These are phyloP conservation scores for Testicularia cyperi DNA, from an alignment of 1,284 basidiomycete genomes.

Conservation along the genomic window DNA sequence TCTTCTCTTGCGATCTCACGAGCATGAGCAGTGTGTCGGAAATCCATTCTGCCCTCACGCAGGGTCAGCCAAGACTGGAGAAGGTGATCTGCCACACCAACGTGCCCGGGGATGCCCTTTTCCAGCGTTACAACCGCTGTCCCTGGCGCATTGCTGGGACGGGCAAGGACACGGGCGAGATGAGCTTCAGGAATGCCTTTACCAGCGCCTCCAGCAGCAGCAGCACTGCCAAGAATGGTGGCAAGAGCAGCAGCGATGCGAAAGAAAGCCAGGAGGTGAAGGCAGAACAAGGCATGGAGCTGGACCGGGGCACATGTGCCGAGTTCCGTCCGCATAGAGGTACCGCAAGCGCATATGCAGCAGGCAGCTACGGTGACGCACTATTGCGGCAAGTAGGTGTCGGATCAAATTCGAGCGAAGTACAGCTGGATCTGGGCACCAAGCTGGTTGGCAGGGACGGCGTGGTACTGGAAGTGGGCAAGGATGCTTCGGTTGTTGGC, in stretches of 20 bases:
- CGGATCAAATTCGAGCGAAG: slow-evolving; percentile 2
- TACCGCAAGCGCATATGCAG: too few relatives aligned
- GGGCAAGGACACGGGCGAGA: too few relatives aligned
- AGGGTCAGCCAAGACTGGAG: slow-evolving; percentile 27
- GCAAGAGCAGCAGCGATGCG: too few relatives aligned
- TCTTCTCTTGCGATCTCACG: slow-evolving; percentile 19
- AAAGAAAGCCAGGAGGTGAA: too few relatives aligned
- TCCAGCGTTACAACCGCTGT: slow-evolving; percentile 37
- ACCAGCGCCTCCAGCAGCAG: neutral
- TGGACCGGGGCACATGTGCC: slow-evolving; percentile 32
- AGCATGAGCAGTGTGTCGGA: slow-evolving; percentile 16
- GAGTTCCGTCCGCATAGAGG: slow-evolving; percentile 12
- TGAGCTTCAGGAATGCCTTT: too few relatives aligned
- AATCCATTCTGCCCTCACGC: slow-evolving; percentile 8
- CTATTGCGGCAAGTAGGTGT: too few relatives aligned
- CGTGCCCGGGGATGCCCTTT: slow-evolving; percentile 33
- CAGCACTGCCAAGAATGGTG: slow-evolving; percentile 10
- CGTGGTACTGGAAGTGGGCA: slow-evolving; percentile 31
- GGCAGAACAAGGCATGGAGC: slow-evolving; percentile 42
- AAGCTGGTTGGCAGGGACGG: slow-evolving; percentile 21
- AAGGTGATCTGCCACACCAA: slow-evolving; percentile 42
- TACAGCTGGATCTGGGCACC: slow-evolving; percentile 31
- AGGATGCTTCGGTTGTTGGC: slow-evolving; percentile 27
- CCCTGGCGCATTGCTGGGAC: slow-evolving; percentile 33
- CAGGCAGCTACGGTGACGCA: too few relatives aligned